Base-by-base conservation (phyloP, 2,329 filamentous ascomycete species). In the Cladobotryum protrusum region DNA sequence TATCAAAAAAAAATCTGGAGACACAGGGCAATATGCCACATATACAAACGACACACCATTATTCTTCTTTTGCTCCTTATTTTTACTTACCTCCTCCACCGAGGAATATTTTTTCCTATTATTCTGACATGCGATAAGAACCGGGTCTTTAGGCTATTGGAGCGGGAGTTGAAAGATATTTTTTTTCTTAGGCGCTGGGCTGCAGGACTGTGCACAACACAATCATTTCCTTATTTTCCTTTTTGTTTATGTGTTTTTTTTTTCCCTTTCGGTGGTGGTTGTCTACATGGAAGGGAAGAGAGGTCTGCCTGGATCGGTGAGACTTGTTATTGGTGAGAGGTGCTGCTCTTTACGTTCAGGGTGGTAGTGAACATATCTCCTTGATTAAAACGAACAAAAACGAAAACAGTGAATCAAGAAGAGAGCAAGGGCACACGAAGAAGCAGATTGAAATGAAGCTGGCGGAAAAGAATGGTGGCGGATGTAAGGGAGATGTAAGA, bases 141-240 rank as follows among this genome's bases (percentile, higher is more conserved):
- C 43, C 41, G 44, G 54, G 52, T 55, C 46, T 53, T 47, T 55
- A 58, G 56, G 55, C 59, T 62, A 52, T 59, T 56, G 58, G 50
- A 59, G 56, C 54, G 50, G 61, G 61, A 63, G 61, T 63, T 63
- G 58, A 58, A 59, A 61, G 60, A 63, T 52, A 58, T 57, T 46
- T 56, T 55, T 54, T 50, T 55, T 51, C 42, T 48, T 20, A 18
- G 59, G 61, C 61, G 61, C 60, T 57, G 53, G 56, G 48, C 53
- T 55, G 50, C 51, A 49, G 53, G 61, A 50, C 19, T 48, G 50
- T 42, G 54, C 54, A 57, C 53, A 53, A 52, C 52, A 36, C 29
- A 19, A 12, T 24, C 18, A 17, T 19, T 19, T 39, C 33, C 24
- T 44, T 34, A 17, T 36, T 42, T 42, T n/a, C 29, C 32, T 46